Conservation (phyloP, 768 basidiomycete genomes). For the Lactifluus hygrophoroides region DNA sequence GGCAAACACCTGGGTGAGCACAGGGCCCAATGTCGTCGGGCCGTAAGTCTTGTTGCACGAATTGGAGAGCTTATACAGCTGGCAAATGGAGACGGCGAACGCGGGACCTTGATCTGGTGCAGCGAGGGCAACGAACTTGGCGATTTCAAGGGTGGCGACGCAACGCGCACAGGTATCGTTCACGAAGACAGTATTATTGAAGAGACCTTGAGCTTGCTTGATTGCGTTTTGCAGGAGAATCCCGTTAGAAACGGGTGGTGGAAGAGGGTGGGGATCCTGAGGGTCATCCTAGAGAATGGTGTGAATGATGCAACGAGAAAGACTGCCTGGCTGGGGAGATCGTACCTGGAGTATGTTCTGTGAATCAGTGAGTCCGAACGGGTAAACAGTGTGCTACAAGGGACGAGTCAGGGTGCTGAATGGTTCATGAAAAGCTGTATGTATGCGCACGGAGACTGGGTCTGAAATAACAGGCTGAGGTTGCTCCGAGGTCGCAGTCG, state of each 20-base stretch:
- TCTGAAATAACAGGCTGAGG: slow-evolving; percentile 73
- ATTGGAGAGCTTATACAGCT: slow-evolving; percentile 40
- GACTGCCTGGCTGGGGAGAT: background rate
- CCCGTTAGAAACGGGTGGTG: slow-evolving; percentile 42
- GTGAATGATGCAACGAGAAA: background rate
- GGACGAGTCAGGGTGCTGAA: background rate
- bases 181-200: slow-evolving; percentile 43
- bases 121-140: slow-evolving; percentile 58
- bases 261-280: slow-evolving; percentile 56
- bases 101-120: slow-evolving; percentile 52
- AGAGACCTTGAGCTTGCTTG: slow-evolving; percentile 48
- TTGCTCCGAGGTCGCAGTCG: slow-evolving; percentile 63
- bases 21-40: slow-evolving; percentile 41
- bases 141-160: slow-evolving; percentile 49
- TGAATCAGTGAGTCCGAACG: slow-evolving; percentile 55
- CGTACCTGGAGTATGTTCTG: slow-evolving; percentile 43
- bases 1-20: slow-evolving; percentile 63
- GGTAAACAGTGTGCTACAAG: slow-evolving; percentile 47
- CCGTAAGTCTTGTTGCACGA: slow-evolving; percentile 44
- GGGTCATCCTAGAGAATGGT: slow-evolving; percentile 39
- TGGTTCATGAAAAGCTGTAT: background rate
- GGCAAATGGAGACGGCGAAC: slow-evolving; percentile 52
- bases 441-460: slow-evolving; percentile 45
- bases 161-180: slow-evolving; percentile 50
- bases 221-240: slow-evolving; percentile 45